phyloP scores from a whole-genome alignment of 768 basidiomycete species.

The Tricholoma furcatifolium region DNA sequence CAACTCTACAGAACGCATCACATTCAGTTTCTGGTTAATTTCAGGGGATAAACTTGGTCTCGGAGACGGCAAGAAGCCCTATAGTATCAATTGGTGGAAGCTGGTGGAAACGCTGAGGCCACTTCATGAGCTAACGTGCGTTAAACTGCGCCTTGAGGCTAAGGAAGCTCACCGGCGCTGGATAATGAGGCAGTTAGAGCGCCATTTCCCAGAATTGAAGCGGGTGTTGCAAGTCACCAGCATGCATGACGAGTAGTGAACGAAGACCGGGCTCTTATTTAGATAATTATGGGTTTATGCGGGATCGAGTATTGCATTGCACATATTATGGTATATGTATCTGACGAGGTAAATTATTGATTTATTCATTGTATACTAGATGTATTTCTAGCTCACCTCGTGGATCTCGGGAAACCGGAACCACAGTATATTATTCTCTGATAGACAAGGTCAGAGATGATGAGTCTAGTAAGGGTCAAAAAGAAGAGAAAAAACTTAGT shows the following conservation, averaged over 20 bases:
- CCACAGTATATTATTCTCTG: too few relatives aligned
- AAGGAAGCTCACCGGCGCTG: slow-evolving; percentile 4
- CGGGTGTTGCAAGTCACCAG: neutral
- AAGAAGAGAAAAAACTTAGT: too few relatives aligned
- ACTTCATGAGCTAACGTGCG: neutral
- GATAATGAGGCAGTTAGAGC: slow-evolving; percentile 5
- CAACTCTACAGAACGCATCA: neutral
- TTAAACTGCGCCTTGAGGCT: slow-evolving; percentile 8
- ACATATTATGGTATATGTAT: too few relatives aligned
- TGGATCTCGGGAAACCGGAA: too few relatives aligned
- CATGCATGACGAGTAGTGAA: neutral
- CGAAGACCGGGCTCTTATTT: neutral
- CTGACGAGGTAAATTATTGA: too few relatives aligned
- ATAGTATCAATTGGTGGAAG: slow-evolving; percentile 7
- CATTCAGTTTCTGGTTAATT: slow-evolving; percentile 15
- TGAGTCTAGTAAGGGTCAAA: too few relatives aligned
- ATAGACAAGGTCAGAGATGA: too few relatives aligned
- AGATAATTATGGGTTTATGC: neutral
- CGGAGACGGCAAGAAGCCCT: neutral
- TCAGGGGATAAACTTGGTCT: slow-evolving; percentile 12
- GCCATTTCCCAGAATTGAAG: slow-evolving; percentile 1
- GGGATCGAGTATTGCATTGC: too few relatives aligned
- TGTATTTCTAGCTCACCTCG: too few relatives aligned
- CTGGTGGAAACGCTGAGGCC: neutral
- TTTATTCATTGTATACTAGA: too few relatives aligned